These are phyloP conservation scores for Starmerella riodocensis DNA, from an alignment of 805 yeast species.

Conservation along the genomic window DNA sequence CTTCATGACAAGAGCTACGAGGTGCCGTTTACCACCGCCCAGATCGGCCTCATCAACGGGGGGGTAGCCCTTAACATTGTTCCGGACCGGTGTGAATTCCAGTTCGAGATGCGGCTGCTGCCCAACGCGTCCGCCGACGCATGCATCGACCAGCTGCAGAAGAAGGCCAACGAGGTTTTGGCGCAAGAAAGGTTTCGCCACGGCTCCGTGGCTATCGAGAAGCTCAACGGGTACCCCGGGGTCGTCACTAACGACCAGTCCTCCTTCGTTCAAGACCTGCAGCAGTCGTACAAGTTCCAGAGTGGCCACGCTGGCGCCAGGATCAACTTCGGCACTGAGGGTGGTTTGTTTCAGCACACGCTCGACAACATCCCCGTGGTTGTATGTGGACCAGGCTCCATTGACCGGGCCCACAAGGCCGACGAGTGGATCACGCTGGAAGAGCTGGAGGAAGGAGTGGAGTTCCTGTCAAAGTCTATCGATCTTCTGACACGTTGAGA, in stretches of 20 bases:
- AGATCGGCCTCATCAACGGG: constrained; percentile 14
- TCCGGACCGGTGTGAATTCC: constrained; percentile 15
- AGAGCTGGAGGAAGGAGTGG: constrained; percentile 8
- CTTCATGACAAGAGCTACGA: constrained; percentile 8
- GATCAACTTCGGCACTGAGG: constrained; percentile 17
- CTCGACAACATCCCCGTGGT: constrained; percentile 14
- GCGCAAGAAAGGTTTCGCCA: constrained; percentile 1
- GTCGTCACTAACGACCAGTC: constrained; percentile 5
- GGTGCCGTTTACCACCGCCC: constrained; percentile 15
- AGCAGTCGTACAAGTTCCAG: not conserved
- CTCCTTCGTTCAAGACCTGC: constrained; percentile 1
- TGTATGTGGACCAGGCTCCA: constrained; percentile 18
- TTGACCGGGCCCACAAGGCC: constrained; percentile 18
- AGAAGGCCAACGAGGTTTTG: constrained; percentile 4
- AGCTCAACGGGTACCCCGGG: constrained; percentile 15
- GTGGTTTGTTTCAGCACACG: constrained; percentile 15
- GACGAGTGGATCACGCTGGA: constrained; percentile 13
- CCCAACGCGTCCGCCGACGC: constrained; percentile 6
- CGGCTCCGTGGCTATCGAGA: constrained; percentile 8
- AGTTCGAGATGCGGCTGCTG: constrained; percentile 17
- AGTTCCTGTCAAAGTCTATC: not conserved
- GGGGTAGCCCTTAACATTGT: constrained; percentile 18
- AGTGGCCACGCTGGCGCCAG: constrained; percentile 4
- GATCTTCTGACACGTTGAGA: not conserved
- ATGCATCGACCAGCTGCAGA: constrained; percentile 4